phyloP scores from a whole-genome alignment of 2,329 filamentous ascomycete genomes.

The Aureobasidium sp. region DNA sequence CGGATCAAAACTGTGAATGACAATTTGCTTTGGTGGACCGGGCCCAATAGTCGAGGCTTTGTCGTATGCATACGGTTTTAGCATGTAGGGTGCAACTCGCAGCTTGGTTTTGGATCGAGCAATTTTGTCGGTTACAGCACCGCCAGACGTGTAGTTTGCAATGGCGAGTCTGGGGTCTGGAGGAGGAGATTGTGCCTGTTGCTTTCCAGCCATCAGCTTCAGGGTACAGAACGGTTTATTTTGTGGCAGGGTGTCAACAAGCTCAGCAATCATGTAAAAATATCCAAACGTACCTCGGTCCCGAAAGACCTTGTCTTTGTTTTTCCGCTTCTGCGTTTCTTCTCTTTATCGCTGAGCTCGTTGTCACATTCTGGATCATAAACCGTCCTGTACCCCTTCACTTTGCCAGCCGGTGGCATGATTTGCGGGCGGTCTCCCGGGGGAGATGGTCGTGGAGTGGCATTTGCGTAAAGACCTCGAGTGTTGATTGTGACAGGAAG shows the following conservation, averaged over 20 bases:
- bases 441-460: conserved; percentile 33
- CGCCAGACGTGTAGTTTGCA: conserved; percentile 48
- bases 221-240: conserved; percentile 31
- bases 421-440: conserved; percentile 38
- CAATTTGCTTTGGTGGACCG: conserved; percentile 79
- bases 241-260: conserved; percentile 24
- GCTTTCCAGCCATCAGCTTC: conserved; percentile 30
- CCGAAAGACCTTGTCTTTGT: conserved; percentile 28
- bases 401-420: conserved; percentile 41
- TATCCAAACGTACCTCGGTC: conserved; percentile 33
- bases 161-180: conserved; percentile 73
- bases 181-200: conserved; percentile 64
- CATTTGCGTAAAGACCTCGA: conserved; percentile 11
- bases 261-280: conserved; percentile 28
- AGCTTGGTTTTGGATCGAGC: conserved; percentile 62
- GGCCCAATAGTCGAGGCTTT: conserved; percentile 75
- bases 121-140: conserved; percentile 33
- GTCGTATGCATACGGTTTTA: conserved; percentile 77
- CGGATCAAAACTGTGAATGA: conserved; percentile 94
- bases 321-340: conserved; percentile 31
- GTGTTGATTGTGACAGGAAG: background rate
- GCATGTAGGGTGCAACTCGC: conserved; percentile 64
- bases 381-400: conserved; percentile 49
- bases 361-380: conserved; percentile 57
- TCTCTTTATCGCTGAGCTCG: conserved; percentile 48